Evolutionary conservation across 1,284 basidiomycete species (phyloP), one percentile per base, ranked within the genome.

Genomic region (Marasmius oreades): DNA sequence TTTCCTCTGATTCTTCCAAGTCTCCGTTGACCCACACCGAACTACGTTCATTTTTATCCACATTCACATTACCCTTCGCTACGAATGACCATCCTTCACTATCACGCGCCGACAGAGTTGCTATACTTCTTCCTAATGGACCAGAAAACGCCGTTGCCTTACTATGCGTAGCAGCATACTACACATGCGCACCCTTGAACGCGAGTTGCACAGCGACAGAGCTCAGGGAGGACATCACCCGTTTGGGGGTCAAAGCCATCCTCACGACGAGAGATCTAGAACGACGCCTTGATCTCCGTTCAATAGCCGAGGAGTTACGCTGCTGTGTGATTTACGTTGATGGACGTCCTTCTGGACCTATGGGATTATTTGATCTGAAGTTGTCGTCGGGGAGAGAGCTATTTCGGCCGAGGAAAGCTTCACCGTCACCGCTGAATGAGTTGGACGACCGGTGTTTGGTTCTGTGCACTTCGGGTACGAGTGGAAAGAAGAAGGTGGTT

Each of bases 391-490:
- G 64, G 7, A 55, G 33, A 1, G 28, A 55, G 2, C 34, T 60
- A 12, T 43, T 61, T 11, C 56, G 53, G 10, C 64, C 18, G 16
- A 48, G 37, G 18, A 57, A 48, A 36, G 67, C 70, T 5, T 66
- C 71, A 22, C 59, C 61, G 37, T 7, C 5, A 2, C 64, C 77
- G 5, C 68, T 66, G 5, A 72, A 76, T 53, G 63, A 63, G 2
- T 69, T 80, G 18, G 63, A 73, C 44, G 79, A 82, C 66, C 70
- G 76, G 23, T 79, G 81, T 3, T 73, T 87, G 7, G 79, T 87
- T 8, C 69, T 87, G 22, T 82, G 81, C 59, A 84, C 81, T 12
- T 81, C 78, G 42, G 85, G 85, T 1, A 87, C 85, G n/a, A 87
- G 84, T 24, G 84, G 84, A 2, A 75, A 74, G 62, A 79, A 80